These are phyloP conservation scores for Kondoa subrosea DNA, from an alignment of 768 basidiomycete genomes.

Conservation along the genomic window DNA sequence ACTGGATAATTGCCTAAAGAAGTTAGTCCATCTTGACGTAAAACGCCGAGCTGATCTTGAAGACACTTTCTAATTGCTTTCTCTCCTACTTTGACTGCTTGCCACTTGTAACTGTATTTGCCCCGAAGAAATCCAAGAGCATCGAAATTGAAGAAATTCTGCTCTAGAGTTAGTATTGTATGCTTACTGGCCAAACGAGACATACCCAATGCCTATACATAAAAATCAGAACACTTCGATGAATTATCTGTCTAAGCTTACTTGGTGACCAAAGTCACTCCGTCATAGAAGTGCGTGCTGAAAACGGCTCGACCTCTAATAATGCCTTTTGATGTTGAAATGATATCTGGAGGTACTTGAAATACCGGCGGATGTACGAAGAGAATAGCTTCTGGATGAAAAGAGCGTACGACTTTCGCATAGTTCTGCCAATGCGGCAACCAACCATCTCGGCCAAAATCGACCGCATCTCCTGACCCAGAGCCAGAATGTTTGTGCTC, in stretches of 20 bases:
- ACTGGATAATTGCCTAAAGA: constrained; percentile 55
- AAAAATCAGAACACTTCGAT: background rate
- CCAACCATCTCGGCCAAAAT: constrained; percentile 68
- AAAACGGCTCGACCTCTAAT: constrained; percentile 53
- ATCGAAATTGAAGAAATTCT: constrained; percentile 83
- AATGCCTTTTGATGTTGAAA: constrained; percentile 33
- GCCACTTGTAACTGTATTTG: constrained; percentile 50
- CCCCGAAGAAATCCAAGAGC: constrained; percentile 80
- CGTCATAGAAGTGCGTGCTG: constrained; percentile 84
- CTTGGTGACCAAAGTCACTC: constrained; percentile 74
- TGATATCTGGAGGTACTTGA: constrained; percentile 49
- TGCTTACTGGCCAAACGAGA: background rate
- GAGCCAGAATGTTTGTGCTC: constrained; percentile 33
- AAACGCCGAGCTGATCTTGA: constrained; percentile 61
- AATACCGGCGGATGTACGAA: constrained; percentile 89
- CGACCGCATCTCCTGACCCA: constrained; percentile 35
- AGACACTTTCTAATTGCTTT: constrained; percentile 60
- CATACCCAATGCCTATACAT: constrained; percentile 11
- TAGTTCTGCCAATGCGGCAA: constrained; percentile 50
- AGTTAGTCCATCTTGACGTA: constrained; percentile 55
- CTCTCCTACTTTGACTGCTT: constrained; percentile 69
- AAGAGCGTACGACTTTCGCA: constrained; percentile 42
- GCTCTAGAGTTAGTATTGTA: background rate
- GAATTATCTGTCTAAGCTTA: constrained; percentile 43
- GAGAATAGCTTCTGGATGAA: constrained; percentile 68